A percentile compares a stretch with the other conserved stretches of the same genome.
These are phyloP conservation scores for Huntiella abstrusa DNA, from an alignment of 2,329 filamentous ascomycete species.

Conservation along the genomic window DNA sequence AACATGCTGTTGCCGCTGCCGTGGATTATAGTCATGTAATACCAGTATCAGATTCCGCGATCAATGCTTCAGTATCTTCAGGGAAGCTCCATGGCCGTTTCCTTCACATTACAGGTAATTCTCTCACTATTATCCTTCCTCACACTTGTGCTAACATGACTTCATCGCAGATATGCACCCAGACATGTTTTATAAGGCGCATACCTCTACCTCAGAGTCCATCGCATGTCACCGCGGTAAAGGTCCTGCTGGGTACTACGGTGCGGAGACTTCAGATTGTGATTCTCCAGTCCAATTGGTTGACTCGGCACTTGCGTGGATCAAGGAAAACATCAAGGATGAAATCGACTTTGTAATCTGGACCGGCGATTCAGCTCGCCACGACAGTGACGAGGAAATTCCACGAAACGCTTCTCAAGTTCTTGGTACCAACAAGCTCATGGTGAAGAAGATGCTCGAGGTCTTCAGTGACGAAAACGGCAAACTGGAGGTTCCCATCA, in stretches of 20 bases:
- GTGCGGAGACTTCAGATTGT: slow-evolving; percentile 73
- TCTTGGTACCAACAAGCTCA: slow-evolving; percentile 53
- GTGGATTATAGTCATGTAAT: slow-evolving; percentile 1
- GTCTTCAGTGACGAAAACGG: slow-evolving; percentile 46
- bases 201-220: slow-evolving; percentile 49
- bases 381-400: slow-evolving; percentile 68
- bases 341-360: slow-evolving; percentile 77
- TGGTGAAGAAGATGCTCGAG: slow-evolving; percentile 59
- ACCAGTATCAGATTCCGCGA: not conserved
- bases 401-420: slow-evolving; percentile 63
- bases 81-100: slow-evolving; percentile 48
- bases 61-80: not conserved
- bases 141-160: slow-evolving; percentile 7
- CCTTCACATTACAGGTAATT: slow-evolving; percentile 70
- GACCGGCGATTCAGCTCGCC: slow-evolving; percentile 79
- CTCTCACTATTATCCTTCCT: slow-evolving; percentile 3
- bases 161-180: slow-evolving; percentile 61
- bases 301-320: slow-evolving; percentile 82
- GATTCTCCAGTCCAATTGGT: slow-evolving; percentile 66
- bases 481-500: slow-evolving; percentile 50
- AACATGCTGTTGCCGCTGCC: slow-evolving; percentile 3
- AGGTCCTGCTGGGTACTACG: slow-evolving; percentile 63
- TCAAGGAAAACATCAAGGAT: slow-evolving; percentile 57
- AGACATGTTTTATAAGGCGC: slow-evolving; percentile 67
- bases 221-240: slow-evolving; percentile 61